Percentiles rank a stretch among this genome's conserved stretches.
These are phyloP conservation scores for Eutrema salsugineum DNA, from an alignment of 441 rosid genomes.

Conservation along the genomic window DNA sequence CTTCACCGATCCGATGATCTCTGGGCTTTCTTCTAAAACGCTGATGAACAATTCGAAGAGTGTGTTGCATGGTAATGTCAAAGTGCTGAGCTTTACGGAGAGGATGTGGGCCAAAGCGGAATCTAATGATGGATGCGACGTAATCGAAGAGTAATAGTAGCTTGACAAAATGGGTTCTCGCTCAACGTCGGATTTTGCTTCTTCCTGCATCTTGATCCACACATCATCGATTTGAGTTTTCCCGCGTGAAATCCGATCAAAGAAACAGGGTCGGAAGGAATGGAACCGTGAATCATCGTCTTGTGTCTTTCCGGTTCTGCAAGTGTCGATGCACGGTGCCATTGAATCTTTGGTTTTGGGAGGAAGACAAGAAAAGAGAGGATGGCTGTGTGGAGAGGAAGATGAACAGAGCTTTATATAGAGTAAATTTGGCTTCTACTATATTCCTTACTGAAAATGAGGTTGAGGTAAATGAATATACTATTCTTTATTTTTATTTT, in stretches of 20 bases:
- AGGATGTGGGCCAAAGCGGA: constrained; percentile 65
- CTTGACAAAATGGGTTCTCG: constrained; percentile 57
- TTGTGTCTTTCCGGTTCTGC: constrained; percentile 31
- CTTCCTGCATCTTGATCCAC: constrained; percentile 60
- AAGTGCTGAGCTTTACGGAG: constrained; percentile 54
- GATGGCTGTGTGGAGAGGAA: constrained; percentile 1
- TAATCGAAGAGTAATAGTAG: constrained; percentile 54
- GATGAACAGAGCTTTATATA: constrained; percentile 25
- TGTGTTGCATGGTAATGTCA: constrained; percentile 42
- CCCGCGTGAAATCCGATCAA: constrained; percentile 22
- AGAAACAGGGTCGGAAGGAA: constrained; percentile 34
- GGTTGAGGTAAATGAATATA: too few species aligned
- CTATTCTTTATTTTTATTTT: too few species aligned
- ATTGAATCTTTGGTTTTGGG: constrained; percentile 13
- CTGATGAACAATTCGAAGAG: constrained; percentile 57
- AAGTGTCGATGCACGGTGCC: constrained; percentile 62
- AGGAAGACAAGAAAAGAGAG: constrained; percentile 3
- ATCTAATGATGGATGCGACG: constrained; percentile 51
- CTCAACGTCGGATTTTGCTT: constrained; percentile 54
- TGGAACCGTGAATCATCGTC: constrained; percentile 34
- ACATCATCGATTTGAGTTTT: constrained; percentile 32
- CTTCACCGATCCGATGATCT: constrained; percentile 42
- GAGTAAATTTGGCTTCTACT: too few species aligned
- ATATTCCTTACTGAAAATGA: too few species aligned
- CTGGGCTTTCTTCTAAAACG: constrained; percentile 45